phyloP scores from a whole-genome alignment of 805 yeast genomes.

The Ogataea kodamae region DNA sequence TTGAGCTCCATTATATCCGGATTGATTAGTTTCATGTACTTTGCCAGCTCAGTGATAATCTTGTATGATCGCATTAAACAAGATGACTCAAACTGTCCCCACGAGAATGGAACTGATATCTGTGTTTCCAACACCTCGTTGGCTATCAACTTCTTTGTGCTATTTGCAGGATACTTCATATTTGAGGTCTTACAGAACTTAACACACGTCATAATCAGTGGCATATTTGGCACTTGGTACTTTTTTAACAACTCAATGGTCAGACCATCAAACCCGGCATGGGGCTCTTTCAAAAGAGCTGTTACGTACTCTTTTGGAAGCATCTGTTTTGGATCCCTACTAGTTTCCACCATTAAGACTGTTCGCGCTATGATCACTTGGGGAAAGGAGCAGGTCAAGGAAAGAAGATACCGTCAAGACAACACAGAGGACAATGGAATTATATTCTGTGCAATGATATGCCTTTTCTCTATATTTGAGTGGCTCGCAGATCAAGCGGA shows the following conservation, averaged over 20 bases:
- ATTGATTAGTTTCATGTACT: slow-evolving; percentile 60
- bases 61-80: slow-evolving; percentile 21
- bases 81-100: slow-evolving; percentile 54
- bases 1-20: slow-evolving; percentile 43
- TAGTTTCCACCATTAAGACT: slow-evolving; percentile 73
- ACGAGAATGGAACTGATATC: slow-evolving; percentile 27
- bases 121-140: slow-evolving; percentile 31
- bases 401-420: slow-evolving; percentile 31
- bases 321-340: slow-evolving; percentile 73
- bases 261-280: slow-evolving; percentile 74
- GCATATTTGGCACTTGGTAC: slow-evolving; percentile 90
- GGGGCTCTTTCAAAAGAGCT: slow-evolving; percentile 74
- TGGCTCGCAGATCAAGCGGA: slow-evolving; percentile 49
- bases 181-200: slow-evolving; percentile 80
- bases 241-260: slow-evolving; percentile 51
- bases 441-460: slow-evolving; percentile 46
- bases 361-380: slow-evolving; percentile 52
- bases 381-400: slow-evolving; percentile 40
- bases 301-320: slow-evolving; percentile 87
- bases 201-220: slow-evolving; percentile 77
- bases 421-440: slow-evolving; percentile 49
- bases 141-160: slow-evolving; percentile 49
- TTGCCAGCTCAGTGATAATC: slow-evolving; percentile 60
- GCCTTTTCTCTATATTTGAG: slow-evolving; percentile 54
- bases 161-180: slow-evolving; percentile 80